Conservation (phyloP, 2,329 filamentous ascomycete genomes). For the Epichloe aotearoae region DNA sequence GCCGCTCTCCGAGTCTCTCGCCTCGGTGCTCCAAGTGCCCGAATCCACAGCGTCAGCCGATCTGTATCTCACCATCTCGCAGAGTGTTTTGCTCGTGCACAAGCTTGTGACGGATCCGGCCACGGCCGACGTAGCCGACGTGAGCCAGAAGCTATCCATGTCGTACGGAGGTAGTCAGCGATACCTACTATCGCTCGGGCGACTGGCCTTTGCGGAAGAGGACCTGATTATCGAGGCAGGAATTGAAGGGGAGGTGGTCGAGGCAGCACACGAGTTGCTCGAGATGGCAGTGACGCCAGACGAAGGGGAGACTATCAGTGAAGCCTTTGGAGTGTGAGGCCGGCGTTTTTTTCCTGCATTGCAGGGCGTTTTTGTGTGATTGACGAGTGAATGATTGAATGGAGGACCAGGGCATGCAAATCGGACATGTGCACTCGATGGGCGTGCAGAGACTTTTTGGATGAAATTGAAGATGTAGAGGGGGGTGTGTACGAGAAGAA, state of each 20-base stretch:
- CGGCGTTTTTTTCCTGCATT: background rate
- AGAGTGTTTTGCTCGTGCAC: conserved; percentile 37
- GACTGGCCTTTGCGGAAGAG: conserved; percentile 74
- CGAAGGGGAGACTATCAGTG: conserved; percentile 33
- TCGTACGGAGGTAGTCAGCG: conserved; percentile 66
- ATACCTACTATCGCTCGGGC: conserved; percentile 65
- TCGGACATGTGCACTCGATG: no score
- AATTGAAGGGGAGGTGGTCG: conserved; percentile 64
- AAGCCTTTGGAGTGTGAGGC: conserved; percentile 25
- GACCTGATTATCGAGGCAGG: conserved; percentile 63
- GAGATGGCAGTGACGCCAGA: conserved; percentile 73
- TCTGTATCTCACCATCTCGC: conserved; percentile 34
- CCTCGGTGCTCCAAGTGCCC: conserved; percentile 2
- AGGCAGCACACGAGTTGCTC: conserved; percentile 69
- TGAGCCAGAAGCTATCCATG: conserved; percentile 56
- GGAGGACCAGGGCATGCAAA: no score
- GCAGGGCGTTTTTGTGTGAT: background rate
- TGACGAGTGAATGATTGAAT: no score
- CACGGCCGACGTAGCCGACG: conserved; percentile 38
- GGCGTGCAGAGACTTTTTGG: no score
- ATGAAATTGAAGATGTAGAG: no score
- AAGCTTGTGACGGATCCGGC: conserved; percentile 34
- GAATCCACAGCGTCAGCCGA: conserved; percentile 12
- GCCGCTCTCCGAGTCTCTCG: conserved; percentile 7
- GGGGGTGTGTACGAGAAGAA: no score